Conservation (phyloP, 768 basidiomycete genomes). For the Mycena rebaudengoi region DNA sequence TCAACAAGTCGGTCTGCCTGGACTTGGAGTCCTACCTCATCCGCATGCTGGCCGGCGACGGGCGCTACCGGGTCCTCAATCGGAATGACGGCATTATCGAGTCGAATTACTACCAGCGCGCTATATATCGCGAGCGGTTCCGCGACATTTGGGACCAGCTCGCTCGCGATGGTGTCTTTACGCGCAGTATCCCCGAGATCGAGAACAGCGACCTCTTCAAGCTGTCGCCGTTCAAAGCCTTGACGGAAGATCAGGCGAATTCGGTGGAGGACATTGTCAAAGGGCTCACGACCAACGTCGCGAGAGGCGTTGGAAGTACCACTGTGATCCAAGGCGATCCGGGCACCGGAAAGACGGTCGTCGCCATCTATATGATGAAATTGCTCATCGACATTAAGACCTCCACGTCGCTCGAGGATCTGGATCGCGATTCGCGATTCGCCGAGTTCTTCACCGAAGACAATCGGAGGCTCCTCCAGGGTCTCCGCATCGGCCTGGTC, state of each 20-base stretch:
- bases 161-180: slow-evolving; percentile 19
- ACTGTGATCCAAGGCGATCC: slow-evolving; percentile 19
- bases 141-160: slow-evolving; percentile 21
- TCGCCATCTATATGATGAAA: slow-evolving; percentile 23
- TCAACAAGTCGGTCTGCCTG: slow-evolving; percentile 20
- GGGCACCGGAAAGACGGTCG: slow-evolving; percentile 17
- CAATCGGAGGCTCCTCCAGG: slow-evolving; percentile 18
- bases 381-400: slow-evolving; percentile 19
- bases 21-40: slow-evolving; percentile 22
- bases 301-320: slow-evolving; percentile 19
- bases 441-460: slow-evolving; percentile 22
- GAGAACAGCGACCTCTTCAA: slow-evolving; percentile 21
- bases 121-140: slow-evolving; percentile 20
- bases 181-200: slow-evolving; percentile 20
- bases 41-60: slow-evolving; percentile 20
- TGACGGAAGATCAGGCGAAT: slow-evolving; percentile 20
- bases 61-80: slow-evolving; percentile 19
- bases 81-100: slow-evolving; percentile 18
- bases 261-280: slow-evolving; percentile 17
- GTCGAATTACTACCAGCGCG: slow-evolving; percentile 21
- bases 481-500: slow-evolving; percentile 18
- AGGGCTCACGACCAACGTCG: slow-evolving; percentile 4
- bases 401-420: slow-evolving; percentile 17
- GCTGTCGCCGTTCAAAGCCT: slow-evolving; percentile 22
- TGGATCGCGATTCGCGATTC: slow-evolving; percentile 16